Evolutionary conservation across 768 basidiomycete species (phyloP).

Genomic region (Tephrocybe sp.): DNA sequence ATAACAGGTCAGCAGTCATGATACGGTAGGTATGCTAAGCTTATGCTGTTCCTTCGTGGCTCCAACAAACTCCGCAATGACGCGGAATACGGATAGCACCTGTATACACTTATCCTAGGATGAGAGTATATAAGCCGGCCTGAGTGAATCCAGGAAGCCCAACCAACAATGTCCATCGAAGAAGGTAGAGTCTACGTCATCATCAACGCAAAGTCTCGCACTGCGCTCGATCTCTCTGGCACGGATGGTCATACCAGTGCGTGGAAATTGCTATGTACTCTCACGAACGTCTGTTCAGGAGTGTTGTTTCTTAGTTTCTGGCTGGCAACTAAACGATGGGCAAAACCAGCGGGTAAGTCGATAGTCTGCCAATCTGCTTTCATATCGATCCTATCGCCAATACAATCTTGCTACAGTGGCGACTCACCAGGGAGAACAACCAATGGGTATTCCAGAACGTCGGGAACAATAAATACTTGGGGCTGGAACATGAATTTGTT

Average conservation of each 20-base stretch:
- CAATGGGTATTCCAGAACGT: slow-evolving; percentile 20
- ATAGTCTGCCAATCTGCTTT: not conserved
- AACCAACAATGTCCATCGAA: slow-evolving; percentile 16
- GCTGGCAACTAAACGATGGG: slow-evolving; percentile 33
- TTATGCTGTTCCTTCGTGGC: not conserved
- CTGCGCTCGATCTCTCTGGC: slow-evolving; percentile 48
- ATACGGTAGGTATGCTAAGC: not conserved
- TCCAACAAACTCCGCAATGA: not conserved
- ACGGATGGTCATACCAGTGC: slow-evolving; percentile 35
- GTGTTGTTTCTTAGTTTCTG: slow-evolving; percentile 33
- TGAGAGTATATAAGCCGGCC: slow-evolving; percentile 4
- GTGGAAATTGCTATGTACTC: not conserved
- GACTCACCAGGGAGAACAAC: slow-evolving; percentile 7
- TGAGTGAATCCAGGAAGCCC: not conserved
- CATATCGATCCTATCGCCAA: not conserved
- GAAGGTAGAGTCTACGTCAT: slow-evolving; percentile 14
- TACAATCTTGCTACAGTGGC: slow-evolving; percentile 16
- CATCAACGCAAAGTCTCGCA: slow-evolving; percentile 32
- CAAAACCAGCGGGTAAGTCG: slow-evolving; percentile 39
- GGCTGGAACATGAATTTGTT: not conserved
- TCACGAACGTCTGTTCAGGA: not conserved
- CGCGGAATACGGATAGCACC: not conserved
- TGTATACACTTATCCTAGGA: not conserved
- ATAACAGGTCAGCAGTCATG: slow-evolving; percentile 8
- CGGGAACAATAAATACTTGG: slow-evolving; percentile 11